phyloP scores from a whole-genome alignment of 352 stramenopile species.

The Phytophthora sp. region DNA sequence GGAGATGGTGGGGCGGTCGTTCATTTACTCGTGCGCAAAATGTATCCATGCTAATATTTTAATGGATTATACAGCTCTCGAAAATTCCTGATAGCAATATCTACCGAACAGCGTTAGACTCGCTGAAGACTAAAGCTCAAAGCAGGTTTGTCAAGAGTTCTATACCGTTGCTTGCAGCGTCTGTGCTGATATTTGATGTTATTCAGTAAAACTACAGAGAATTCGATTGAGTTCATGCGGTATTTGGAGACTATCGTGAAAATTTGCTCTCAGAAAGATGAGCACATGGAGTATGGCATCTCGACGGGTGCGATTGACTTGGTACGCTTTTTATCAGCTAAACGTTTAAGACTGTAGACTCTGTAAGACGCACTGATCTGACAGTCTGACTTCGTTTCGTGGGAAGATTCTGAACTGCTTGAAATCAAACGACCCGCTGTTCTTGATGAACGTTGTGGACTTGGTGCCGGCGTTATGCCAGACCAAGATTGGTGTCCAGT shows the following conservation, averaged over 20 bases:
- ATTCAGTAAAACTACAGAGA: conserved; percentile 47
- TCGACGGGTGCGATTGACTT: conserved; percentile 47
- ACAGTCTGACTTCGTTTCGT: conserved; percentile 13
- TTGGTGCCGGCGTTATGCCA: conserved; percentile 75
- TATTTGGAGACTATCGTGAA: conserved; percentile 77
- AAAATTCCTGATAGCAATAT: conserved; percentile 43
- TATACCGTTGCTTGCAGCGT: background rate
- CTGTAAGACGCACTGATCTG: conserved; percentile 7
- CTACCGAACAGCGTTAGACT: conserved; percentile 60
- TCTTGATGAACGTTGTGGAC: conserved; percentile 87
- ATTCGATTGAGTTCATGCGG: conserved; percentile 79
- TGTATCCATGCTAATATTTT: conserved; percentile 8
- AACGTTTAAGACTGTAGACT: no score
- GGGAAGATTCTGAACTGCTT: conserved; percentile 72
- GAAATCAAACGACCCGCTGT: conserved; percentile 78
- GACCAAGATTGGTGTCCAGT: conserved; percentile 63
- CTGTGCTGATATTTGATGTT: conserved; percentile 14
- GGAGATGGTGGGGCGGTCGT: conserved; percentile 48
- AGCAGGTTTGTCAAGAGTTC: conserved; percentile 44
- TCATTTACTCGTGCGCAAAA: no score
- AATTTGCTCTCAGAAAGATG: conserved; percentile 61
- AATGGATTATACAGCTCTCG: conserved; percentile 42
- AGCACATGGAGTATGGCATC: conserved; percentile 70
- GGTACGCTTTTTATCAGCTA: conserved; percentile 35
- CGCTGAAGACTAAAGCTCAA: conserved; percentile 48